Percentiles rank a stretch among this genome's conserved stretches.
phyloP scores from a whole-genome alignment of 2,329 filamentous ascomycete genomes.

The Neocucurbitaria cava region DNA sequence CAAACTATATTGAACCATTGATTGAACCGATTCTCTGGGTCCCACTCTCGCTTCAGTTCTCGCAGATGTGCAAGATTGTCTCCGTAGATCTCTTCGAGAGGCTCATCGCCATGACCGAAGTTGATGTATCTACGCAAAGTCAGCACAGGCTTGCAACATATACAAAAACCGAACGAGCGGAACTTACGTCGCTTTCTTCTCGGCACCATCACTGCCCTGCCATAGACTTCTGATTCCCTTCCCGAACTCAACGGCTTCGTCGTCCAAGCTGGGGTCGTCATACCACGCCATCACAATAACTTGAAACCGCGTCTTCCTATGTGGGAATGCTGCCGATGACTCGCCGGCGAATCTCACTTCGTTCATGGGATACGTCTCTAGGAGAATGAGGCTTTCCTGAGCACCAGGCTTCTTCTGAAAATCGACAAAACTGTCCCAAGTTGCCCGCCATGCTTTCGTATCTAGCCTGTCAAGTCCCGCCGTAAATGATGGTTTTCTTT shows the following conservation, averaged over 20 bases:
- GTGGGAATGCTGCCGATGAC: constrained; percentile 24
- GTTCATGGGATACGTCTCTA: constrained; percentile 40
- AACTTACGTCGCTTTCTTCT: constrained; percentile 6
- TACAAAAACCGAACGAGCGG: neutral
- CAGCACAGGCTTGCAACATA: neutral
- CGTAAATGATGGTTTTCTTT: constrained; percentile 47
- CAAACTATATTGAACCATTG: constrained; percentile 4
- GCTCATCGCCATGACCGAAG: constrained; percentile 13
- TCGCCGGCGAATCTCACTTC: constrained; percentile 23
- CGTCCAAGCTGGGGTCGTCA: constrained; percentile 41
- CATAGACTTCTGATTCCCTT: constrained; percentile 5
- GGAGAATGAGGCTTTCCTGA: constrained; percentile 37
- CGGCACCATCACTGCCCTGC: neutral
- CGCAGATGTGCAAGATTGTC: constrained; percentile 4
- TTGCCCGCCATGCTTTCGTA: constrained; percentile 43
- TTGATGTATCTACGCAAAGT: constrained; percentile 15
- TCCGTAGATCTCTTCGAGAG: constrained; percentile 11
- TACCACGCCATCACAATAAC: constrained; percentile 50
- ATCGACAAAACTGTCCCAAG: constrained; percentile 45
- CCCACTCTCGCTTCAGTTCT: constrained; percentile 15
- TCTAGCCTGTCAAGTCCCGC: constrained; percentile 40
- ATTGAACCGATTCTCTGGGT: constrained; percentile 14
- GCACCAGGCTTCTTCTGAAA: constrained; percentile 41
- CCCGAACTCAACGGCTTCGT: constrained; percentile 40
- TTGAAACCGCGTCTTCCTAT: constrained; percentile 43